phyloP scores from a whole-genome alignment of 192 early-diverging fungal species.

The Piromyces finnis region DNA sequence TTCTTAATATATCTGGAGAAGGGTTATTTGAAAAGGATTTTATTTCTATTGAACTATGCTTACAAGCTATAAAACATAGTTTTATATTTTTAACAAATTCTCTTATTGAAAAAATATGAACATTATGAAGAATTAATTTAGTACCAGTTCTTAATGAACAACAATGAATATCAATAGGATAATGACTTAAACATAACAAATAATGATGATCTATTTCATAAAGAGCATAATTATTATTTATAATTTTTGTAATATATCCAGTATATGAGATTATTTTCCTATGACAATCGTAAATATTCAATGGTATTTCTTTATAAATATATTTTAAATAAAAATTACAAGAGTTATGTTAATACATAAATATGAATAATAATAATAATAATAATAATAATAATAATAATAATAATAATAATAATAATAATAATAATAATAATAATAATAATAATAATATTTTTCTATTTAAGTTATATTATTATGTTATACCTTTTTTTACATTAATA shows the following conservation, averaged over 20 bases:
- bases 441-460: too few relatives aligned
- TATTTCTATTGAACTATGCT: neutral
- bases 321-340: too few relatives aligned
- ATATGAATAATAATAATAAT: too few relatives aligned
- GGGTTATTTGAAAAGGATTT: neutral
- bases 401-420: too few relatives aligned
- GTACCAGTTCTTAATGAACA: neutral
- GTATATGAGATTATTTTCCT: neutral
- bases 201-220: neutral
- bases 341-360: too few relatives aligned
- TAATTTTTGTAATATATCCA: neutral
- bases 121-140: neutral
- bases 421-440: too few relatives aligned
- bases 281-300: neutral
- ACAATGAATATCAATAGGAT: neutral
- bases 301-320: too few relatives aligned
- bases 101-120: neutral
- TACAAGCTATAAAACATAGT: neutral
- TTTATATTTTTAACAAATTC: neutral
- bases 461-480: too few relatives aligned
- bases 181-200: neutral
- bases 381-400: too few relatives aligned
- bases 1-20: neutral
- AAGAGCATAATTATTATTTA: neutral
- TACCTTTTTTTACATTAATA: too few relatives aligned